Evolutionary conservation across 1,284 basidiomycete genomes (phyloP).

Genomic region (Thecaphora thlaspeos): DNA sequence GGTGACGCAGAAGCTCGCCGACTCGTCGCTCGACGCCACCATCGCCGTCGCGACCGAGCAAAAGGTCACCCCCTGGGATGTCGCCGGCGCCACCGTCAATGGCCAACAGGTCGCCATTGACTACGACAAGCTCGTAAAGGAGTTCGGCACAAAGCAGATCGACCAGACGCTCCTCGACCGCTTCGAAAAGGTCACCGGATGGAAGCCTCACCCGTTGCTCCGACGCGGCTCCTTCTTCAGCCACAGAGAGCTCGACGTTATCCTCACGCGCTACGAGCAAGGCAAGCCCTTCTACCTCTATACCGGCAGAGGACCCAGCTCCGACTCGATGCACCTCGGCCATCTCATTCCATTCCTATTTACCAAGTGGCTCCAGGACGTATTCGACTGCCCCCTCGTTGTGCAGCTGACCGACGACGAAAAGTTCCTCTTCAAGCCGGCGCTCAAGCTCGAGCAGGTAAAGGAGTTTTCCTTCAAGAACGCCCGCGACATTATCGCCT

Average conservation of each 20-base stretch:
- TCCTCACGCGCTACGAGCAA: constrained; percentile 92
- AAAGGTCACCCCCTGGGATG: constrained; percentile 96
- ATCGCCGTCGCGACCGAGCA: constrained; percentile 61
- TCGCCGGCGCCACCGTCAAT: constrained; percentile 88
- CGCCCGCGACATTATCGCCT: constrained; percentile 91
- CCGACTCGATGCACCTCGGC: constrained; percentile 95
- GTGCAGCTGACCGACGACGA: constrained; percentile 98
- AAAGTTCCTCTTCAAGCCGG: constrained; percentile 97
- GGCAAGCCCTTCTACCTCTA: constrained; percentile 98
- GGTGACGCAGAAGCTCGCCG: constrained; percentile 34
- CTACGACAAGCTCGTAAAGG: constrained; percentile 90
- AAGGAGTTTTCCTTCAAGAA: constrained; percentile 81
- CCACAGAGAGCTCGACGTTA: constrained; percentile 90
- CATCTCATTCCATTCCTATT: constrained; percentile 97
- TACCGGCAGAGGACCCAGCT: constrained; percentile 93
- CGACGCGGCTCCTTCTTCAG: constrained; percentile 96
- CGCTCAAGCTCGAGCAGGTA: constrained; percentile 86
- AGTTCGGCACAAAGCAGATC: constrained; percentile 87
- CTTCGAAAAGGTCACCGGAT: constrained; percentile 88
- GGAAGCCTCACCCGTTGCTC: constrained; percentile 84
- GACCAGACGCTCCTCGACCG: constrained; percentile 76
- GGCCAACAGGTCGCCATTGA: constrained; percentile 74
- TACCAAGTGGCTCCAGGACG: constrained; percentile 98
- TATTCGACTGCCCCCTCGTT: constrained; percentile 90
- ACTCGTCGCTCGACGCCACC: constrained; percentile 30